Conservation (phyloP, 257 asterid species). For the Nyctanthes arbortristis region DNA sequence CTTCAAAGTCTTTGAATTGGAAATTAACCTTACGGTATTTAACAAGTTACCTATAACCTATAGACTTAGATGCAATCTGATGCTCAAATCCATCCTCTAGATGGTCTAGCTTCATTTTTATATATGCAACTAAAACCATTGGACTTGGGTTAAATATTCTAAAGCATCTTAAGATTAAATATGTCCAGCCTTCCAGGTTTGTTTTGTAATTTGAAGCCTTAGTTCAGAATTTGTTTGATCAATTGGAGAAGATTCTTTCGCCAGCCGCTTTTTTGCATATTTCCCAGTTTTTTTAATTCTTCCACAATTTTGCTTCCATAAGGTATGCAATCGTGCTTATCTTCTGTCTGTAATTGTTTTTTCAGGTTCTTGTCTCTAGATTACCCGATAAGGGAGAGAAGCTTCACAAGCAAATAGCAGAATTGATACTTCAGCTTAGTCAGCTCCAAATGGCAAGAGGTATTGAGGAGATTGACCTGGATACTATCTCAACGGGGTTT, state of each 20-base stretch:
- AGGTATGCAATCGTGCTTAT: neutral
- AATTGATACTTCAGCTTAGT: constrained; percentile 50
- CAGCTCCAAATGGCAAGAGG: constrained; percentile 34
- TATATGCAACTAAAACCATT: neutral
- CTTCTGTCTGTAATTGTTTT: neutral
- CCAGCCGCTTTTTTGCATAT: neutral
- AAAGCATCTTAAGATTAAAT: neutral
- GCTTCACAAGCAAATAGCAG: constrained; percentile 55
- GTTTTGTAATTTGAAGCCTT: neutral
- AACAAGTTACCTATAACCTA: no score
- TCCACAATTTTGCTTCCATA: neutral
- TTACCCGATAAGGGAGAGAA: constrained; percentile 82
- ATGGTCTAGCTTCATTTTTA: neutral
- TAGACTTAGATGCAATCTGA: neutral
- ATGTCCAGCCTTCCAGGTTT: neutral
- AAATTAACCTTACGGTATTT: neutral
- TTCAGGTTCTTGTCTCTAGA: constrained; percentile 54
- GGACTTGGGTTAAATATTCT: neutral
- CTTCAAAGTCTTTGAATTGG: neutral
- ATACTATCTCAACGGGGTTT: constrained; percentile 1
- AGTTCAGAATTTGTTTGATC: neutral
- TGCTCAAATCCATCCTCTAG: neutral
- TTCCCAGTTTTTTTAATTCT: neutral
- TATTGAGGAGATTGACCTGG: constrained; percentile 35
- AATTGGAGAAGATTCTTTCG: neutral